Conservation (phyloP, 2,329 filamentous ascomycete species). For the Madurella fahalii region DNA sequence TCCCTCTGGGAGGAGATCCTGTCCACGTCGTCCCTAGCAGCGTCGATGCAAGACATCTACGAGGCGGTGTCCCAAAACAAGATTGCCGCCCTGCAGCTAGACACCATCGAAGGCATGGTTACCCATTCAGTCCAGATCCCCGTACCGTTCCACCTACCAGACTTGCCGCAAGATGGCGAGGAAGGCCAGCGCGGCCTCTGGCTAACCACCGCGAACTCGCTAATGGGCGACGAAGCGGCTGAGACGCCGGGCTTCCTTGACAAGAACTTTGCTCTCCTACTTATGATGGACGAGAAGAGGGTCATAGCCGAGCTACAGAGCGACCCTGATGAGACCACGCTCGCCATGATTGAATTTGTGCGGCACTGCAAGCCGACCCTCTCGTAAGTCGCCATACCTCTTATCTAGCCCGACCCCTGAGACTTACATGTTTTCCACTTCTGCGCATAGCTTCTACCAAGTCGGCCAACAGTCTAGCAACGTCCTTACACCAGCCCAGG, state of each 20-base stretch:
- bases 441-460: slow-evolving; percentile 51
- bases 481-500: slow-evolving; percentile 71
- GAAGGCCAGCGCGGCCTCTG: slow-evolving; percentile 71
- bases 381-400: slow-evolving; percentile 43
- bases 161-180: slow-evolving; percentile 65
- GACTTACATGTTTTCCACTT: slow-evolving; percentile 26
- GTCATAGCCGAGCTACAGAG: slow-evolving; percentile 70
- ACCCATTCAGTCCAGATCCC: slow-evolving; percentile 63
- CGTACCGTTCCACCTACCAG: slow-evolving; percentile 64
- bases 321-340: slow-evolving; percentile 70
- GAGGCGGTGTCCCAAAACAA: slow-evolving; percentile 76
- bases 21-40: slow-evolving; percentile 71
- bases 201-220: slow-evolving; percentile 80
- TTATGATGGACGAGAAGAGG: slow-evolving; percentile 77
- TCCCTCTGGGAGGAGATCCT: slow-evolving; percentile 67
- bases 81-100: slow-evolving; percentile 79
- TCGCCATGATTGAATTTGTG: slow-evolving; percentile 76
- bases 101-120: slow-evolving; percentile 54
- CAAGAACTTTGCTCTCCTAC: slow-evolving; percentile 80
- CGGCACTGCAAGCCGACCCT: slow-evolving; percentile 66
- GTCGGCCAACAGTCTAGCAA: slow-evolving; percentile 59
- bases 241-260: slow-evolving; percentile 68
- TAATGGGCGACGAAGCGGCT: slow-evolving; percentile 63
- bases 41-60: slow-evolving; percentile 77
- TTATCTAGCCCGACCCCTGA: background rate